phyloP scores from a whole-genome alignment of 129 eudicot genomes.

The Arctium lappa region DNA sequence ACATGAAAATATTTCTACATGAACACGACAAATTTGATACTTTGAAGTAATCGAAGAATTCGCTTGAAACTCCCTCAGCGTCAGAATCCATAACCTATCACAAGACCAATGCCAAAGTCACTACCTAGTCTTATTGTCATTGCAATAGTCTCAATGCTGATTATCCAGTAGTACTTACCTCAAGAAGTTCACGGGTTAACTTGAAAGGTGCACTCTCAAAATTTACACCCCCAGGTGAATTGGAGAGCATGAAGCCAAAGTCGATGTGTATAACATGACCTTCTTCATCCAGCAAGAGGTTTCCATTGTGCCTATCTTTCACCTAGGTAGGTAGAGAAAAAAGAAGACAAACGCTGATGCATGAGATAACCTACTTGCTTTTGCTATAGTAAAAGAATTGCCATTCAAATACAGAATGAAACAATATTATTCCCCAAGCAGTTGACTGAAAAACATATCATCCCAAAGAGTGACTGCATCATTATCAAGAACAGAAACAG shows the following conservation, averaged over 20 bases:
- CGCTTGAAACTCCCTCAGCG: slow-evolving; percentile 99
- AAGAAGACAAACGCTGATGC: neutral
- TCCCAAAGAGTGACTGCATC: too few relatives aligned
- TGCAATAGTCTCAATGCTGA: neutral
- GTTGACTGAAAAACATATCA: neutral
- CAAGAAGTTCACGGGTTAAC: slow-evolving; percentile 98
- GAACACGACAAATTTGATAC: slow-evolving; percentile 25
- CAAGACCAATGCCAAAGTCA: slow-evolving; percentile 12
- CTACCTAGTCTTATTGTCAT: neutral
- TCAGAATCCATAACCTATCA: slow-evolving; percentile 98
- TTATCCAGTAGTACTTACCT: slow-evolving; percentile 41
- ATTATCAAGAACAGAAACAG: too few relatives aligned
- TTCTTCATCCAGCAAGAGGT: slow-evolving; percentile 96
- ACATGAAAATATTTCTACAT: neutral
- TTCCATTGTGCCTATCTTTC: slow-evolving; percentile 98
- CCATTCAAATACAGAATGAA: neutral
- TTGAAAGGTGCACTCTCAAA: slow-evolving; percentile 99
- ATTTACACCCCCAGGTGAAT: slow-evolving; percentile 99
- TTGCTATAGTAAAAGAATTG: neutral
- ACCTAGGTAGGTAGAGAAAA: slow-evolving; percentile 39
- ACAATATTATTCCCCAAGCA: neutral
- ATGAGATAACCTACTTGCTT: neutral
- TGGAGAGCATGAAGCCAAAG: slow-evolving; percentile 98
- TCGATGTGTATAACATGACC: slow-evolving; percentile 99
- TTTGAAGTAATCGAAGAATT: slow-evolving; percentile 96